Evolutionary conservation across 352 stramenopile species (phyloP), one percentile per base, ranked within the genome.

Genomic region (Phytopythium helicoides): DNA sequence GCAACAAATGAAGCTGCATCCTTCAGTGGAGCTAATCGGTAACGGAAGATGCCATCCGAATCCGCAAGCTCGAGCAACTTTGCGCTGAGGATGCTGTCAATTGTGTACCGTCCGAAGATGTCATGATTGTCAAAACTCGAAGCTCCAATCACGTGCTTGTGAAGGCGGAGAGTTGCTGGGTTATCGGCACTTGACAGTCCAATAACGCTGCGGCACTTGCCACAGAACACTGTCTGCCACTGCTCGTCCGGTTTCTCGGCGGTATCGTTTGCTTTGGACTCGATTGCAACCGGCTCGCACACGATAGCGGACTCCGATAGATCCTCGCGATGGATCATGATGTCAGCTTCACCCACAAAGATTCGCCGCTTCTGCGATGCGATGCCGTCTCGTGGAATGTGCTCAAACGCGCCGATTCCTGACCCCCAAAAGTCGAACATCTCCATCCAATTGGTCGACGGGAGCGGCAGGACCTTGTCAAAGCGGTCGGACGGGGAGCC

Each of bases 371-470:
- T 23, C 12, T 85, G 69, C 2, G 81, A 74, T 18, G 75, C 59
- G 44, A 94, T 92, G 41, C 71, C 69, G 33, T 92, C 79, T 0
- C 77, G 68, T 5, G 83, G 81, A 52, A 93, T 78, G 39, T 93
- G 77, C 54, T 91, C 80, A 55, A 93, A 93, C 3, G 76, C 82
- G 36, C 83, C 83, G 47, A 87, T 76, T 8, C 80, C 83, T 33
- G 77, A 74, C 10, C 83, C 83, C 83, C 83, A 91, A 47, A 92
- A 94, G 54, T 94, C 83, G 35, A 90, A 86, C 83, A 94, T 94
- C 26, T 94, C 83, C 70, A 88, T 87, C 83, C 83, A 94, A 47
- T 91, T 90, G 18, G 80, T 66, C 11, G 83, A 92, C 26, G 83
- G 83, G 7, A 94, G 64, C 23, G 83, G 81, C 51, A 90, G 44